Evolutionary conservation across 495 filamentous ascomycete genomes (phyloP).

Genomic region (Friedmanniomyces endolithicus): DNA sequence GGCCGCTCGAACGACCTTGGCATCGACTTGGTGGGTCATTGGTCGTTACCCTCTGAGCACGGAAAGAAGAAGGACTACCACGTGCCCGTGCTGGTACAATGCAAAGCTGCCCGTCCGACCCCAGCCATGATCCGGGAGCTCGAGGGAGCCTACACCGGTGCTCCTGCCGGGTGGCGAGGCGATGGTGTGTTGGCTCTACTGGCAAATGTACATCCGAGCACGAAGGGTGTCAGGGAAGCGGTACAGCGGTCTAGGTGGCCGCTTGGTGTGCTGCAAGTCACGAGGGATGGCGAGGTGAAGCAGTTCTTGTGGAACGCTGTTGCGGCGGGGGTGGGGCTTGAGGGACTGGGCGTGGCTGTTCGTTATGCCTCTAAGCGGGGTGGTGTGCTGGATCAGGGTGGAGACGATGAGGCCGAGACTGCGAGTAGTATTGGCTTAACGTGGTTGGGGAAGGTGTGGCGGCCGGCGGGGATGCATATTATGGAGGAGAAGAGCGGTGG

Average conservation of each 20-base stretch:
- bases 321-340: slow-evolving; percentile 51
- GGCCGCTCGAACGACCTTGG: slow-evolving; percentile 67
- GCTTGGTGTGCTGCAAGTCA: slow-evolving; percentile 46
- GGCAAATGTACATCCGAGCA: slow-evolving; percentile 40
- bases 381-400: not conserved
- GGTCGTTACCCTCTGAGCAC: slow-evolving; percentile 46
- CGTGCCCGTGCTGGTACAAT: slow-evolving; percentile 54
- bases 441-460: slow-evolving; percentile 15
- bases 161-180: slow-evolving; percentile 52
- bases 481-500: not conserved
- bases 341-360: slow-evolving; percentile 20
- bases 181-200: slow-evolving; percentile 51
- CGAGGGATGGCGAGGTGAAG: slow-evolving; percentile 37
- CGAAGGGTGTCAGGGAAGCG: slow-evolving; percentile 50
- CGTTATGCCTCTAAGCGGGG: slow-evolving; percentile 2
- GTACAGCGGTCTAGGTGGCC: slow-evolving; percentile 54
- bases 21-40: slow-evolving; percentile 74
- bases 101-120: slow-evolving; percentile 53
- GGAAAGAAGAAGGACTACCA: not conserved
- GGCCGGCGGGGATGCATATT: not conserved
- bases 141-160: slow-evolving; percentile 63
- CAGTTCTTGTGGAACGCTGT: slow-evolving; percentile 60
- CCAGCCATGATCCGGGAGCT: slow-evolving; percentile 70
- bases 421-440: slow-evolving; percentile 7
- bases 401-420: not conserved